Conservation (phyloP, 305 asterid genomes). For the Fraxinus sp. region DNA sequence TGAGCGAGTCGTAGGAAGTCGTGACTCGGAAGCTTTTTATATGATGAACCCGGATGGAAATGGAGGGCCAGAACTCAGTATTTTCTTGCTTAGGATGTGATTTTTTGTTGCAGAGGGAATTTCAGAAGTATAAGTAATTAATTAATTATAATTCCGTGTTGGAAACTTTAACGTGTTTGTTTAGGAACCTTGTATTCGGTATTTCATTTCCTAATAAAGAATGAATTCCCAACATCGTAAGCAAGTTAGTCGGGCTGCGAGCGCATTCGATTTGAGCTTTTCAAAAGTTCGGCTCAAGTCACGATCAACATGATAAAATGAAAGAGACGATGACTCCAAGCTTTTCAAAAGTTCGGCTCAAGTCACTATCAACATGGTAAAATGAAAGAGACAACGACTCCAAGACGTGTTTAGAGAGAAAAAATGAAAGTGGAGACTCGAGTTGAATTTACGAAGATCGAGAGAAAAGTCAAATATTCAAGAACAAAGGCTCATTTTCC, state of each 20-base stretch:
- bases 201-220: neutral
- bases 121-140: neutral
- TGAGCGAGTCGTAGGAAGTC: constrained; percentile 78
- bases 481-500: neutral
- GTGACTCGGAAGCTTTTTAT: constrained; percentile 84
- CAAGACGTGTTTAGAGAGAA: neutral
- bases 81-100: constrained; percentile 72
- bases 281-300: neutral
- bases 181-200: constrained; percentile 17
- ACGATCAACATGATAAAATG: neutral
- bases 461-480: neutral
- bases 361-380: neutral
- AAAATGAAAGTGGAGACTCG: neutral
- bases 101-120: neutral
- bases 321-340: neutral
- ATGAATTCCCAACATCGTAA: neutral
- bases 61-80: constrained; percentile 80
- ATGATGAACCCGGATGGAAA: constrained; percentile 84
- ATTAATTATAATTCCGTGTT: neutral
- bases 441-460: neutral
- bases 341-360: neutral
- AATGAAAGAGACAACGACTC: neutral
- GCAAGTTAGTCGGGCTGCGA: neutral
- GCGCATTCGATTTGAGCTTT: neutral
- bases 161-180: neutral